Evolutionary conservation across 108 stramenopile genomes (phyloP), one percentile per base, ranked within the genome.

Genomic region (Conticribra guillardii): DNA sequence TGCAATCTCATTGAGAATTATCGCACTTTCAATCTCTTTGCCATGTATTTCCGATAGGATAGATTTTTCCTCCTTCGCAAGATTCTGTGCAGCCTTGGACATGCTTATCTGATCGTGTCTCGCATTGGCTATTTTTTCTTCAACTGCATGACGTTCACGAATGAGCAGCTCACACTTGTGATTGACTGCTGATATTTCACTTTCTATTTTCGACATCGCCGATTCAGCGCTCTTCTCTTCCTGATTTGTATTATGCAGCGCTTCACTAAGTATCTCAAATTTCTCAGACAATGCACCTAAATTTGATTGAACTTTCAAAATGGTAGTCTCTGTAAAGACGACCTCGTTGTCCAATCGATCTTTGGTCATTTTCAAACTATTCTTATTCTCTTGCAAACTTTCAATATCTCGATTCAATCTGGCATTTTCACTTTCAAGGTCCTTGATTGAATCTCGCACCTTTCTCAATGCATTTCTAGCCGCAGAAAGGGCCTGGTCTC

Each of bases 401-500:
- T 60, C 60, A 17, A 73, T 83, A 22, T 86, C 80, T 52, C 74
- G 62, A 67, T 76, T 63, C 14, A 85, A 60, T 46, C 85, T 76
- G 16, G 67, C 32, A 49, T 83, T 83, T 59, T 87, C 87, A 26
- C 46, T 71, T 44, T 73, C 67, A 2, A 71, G 34, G 26, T 90
- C 88, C 44, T 74, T 85, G 16, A 75, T 60, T 46, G 76, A 77
- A 27, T 71, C 67, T 62, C 86, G 64, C 17, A 87, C 82, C 30
- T 83, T 84, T 49, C 69, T 60, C 14, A 94, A 56, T 5, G 88
- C 85, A 29, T 81, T 80, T 32, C 34, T 46, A 14, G 85, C 89
- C 9, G 85, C 88, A 16, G 81, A 69, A 2, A 93, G 87, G 8
- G 94, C 94, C 56, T 94, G 89, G 66, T 95, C 94, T 15, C 94